Evolutionary conservation across 2,329 filamentous ascomycete species (phyloP), one percentile per base, ranked within the genome.

Genomic region (Clarireedia monteithiana): DNA sequence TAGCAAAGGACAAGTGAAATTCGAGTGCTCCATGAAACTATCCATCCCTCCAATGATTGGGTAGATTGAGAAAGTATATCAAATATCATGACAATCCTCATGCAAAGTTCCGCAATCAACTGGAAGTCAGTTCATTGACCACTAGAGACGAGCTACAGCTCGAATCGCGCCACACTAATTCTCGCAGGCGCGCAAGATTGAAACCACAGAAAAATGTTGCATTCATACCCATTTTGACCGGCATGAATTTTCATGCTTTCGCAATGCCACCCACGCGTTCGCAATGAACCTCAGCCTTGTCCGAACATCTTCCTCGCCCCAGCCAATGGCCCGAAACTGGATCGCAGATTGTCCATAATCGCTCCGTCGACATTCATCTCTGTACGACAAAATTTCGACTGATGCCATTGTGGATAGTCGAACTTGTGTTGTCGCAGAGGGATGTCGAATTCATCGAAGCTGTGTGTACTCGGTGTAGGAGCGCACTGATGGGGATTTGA

Each of bases 391-490:
- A 70, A 72, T 71, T 68, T 69, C 69, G 61, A 71, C 68, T 64
- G 71, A 69, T 67, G 75, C 74, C 75, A 77, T 78, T 67, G 63
- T 71, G 68, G 56, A 60, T 62, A 26, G 64, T 67, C 63, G 63
- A 66, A 63, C 63, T 68, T 58, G 60, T 67, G 58, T 60, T 58
- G 55, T 66, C 56, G 63, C 58, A 60, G 58, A 62, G 60, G 57
- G 63, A 53, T 63, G 60, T 64, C 67, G 66, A 58, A 67, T 63
- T 65, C 68, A 70, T 70, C 66, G 67, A 68, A 62, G 63, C 67
- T 59, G 36, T 59, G 36, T 26, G 53, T 61, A 58, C 55, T 55
- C 53, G 42, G 55, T 50, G 46, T 44, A 30, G 27, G 44, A 48
- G 58, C 38, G 49, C 44, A 51, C 20, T 51, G n/a, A 44, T 52